Conservation (phyloP, 139 green algal genomes). For the Axilococcus clingmanii region DNA sequence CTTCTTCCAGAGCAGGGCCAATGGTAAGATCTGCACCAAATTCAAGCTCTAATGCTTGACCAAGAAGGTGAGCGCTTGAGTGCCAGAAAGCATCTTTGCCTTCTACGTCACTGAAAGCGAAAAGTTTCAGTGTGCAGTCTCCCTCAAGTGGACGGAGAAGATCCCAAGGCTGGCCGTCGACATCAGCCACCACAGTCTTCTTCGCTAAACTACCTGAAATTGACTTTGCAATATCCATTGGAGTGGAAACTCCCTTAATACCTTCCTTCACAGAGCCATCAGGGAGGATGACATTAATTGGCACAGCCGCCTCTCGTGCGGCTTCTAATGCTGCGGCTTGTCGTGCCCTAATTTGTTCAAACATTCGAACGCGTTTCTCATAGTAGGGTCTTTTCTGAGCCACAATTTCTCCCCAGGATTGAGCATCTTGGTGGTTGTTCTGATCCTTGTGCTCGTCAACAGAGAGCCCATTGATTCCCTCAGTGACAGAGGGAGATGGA, state of each 20-base stretch:
- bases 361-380: conserved; percentile 74
- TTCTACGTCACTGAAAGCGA: conserved; percentile 76
- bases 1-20: conserved; percentile 86
- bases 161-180: conserved; percentile 82
- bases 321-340: conserved; percentile 34
- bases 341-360: conserved; percentile 65
- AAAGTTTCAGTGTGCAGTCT: conserved; percentile 79
- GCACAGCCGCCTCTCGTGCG: conserved; percentile 25
- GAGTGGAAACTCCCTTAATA: conserved; percentile 79
- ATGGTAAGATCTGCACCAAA: conserved; percentile 95
- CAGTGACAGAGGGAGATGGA: not conserved
- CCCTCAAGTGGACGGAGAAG: conserved; percentile 73
- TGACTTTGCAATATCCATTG: conserved; percentile 80
- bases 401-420: conserved; percentile 25
- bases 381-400: conserved; percentile 69
- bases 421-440: conserved; percentile 1
- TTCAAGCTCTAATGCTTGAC: conserved; percentile 87
- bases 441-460: not conserved
- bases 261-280: conserved; percentile 36
- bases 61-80: conserved; percentile 84
- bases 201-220: conserved; percentile 87
- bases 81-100: conserved; percentile 96
- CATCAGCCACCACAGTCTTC: conserved; percentile 75
- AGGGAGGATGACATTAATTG: conserved; percentile 82
- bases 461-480: not conserved